phyloP scores from a whole-genome alignment of 768 basidiomycete species.

The Suillus luteus region DNA sequence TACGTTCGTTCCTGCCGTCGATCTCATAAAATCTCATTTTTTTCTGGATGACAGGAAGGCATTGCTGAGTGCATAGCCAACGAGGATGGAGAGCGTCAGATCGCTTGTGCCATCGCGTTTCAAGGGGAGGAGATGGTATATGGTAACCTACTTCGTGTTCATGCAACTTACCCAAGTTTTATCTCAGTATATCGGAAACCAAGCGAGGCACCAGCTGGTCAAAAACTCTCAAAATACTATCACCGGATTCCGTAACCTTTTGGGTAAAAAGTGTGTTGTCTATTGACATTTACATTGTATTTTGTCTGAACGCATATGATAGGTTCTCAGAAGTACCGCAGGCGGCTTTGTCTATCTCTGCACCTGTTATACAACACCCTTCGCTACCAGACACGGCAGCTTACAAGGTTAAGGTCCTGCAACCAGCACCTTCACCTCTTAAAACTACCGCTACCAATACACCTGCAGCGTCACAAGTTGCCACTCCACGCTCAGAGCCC shows the following conservation, averaged over 20 bases:
- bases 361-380: constrained; percentile 78
- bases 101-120: constrained; percentile 91
- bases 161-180: constrained; percentile 12
- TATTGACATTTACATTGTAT: not conserved
- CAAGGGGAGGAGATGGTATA: constrained; percentile 87
- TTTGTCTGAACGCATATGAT: constrained; percentile 1
- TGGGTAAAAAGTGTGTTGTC: constrained; percentile 82
- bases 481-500: constrained; percentile 78
- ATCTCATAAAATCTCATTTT: constrained; percentile 4
- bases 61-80: constrained; percentile 95
- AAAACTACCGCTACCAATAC: constrained; percentile 57
- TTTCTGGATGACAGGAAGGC: constrained; percentile 62
- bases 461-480: constrained; percentile 64
- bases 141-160: constrained; percentile 19
- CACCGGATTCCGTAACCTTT: constrained; percentile 88
- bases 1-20: constrained; percentile 32
- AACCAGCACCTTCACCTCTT: constrained; percentile 73
- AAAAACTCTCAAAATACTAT: constrained; percentile 96
- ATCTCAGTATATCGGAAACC: constrained; percentile 89
- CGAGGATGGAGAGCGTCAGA: constrained; percentile 98
- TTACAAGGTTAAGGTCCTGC: constrained; percentile 81
- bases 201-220: constrained; percentile 91
- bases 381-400: constrained; percentile 70
- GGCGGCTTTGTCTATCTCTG: constrained; percentile 52
- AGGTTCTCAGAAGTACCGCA: constrained; percentile 79